These are phyloP conservation scores for Juglanconis sp. DNA, from an alignment of 2,329 filamentous ascomycete genomes.

Conservation along the genomic window DNA sequence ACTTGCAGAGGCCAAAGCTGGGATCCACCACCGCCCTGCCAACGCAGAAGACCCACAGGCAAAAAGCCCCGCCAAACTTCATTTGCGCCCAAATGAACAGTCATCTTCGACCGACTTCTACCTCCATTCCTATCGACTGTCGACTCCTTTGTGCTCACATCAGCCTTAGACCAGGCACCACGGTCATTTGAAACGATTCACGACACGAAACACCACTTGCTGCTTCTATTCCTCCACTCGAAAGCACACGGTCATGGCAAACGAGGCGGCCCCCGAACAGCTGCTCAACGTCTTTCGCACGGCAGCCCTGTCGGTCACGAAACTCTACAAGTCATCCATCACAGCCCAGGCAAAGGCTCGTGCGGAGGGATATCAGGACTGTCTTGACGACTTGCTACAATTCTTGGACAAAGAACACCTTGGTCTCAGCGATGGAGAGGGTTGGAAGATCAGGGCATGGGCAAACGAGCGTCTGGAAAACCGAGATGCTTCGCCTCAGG, in stretches of 20 bases:
- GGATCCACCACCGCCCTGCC: conserved; percentile 11
- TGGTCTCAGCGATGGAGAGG: conserved; percentile 76
- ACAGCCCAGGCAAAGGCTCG: conserved; percentile 72
- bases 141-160: no score
- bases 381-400: conserved; percentile 80
- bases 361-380: conserved; percentile 86
- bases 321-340: conserved; percentile 90
- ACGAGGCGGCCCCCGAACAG: conserved; percentile 51
- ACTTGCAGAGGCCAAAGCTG: no score
- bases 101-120: neutral
- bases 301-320: conserved; percentile 90
- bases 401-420: conserved; percentile 82
- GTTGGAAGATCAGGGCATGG: conserved; percentile 59
- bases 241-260: conserved; percentile 30
- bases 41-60: conserved; percentile 9
- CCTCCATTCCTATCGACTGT: no score
- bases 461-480: conserved; percentile 68
- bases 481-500: conserved; percentile 48
- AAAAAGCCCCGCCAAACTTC: conserved; percentile 13
- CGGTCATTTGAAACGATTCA: no score
- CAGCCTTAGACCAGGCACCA: no score
- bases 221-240: neutral
- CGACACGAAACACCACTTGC: no score
- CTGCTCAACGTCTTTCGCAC: conserved; percentile 88
- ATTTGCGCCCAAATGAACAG: conserved; percentile 4